Percentiles rank a stretch among this genome's conserved stretches.
These are phyloP conservation scores for Durusdinium trenchii DNA, from an alignment of 73 alveolate genomes.

Conservation along the genomic window DNA sequence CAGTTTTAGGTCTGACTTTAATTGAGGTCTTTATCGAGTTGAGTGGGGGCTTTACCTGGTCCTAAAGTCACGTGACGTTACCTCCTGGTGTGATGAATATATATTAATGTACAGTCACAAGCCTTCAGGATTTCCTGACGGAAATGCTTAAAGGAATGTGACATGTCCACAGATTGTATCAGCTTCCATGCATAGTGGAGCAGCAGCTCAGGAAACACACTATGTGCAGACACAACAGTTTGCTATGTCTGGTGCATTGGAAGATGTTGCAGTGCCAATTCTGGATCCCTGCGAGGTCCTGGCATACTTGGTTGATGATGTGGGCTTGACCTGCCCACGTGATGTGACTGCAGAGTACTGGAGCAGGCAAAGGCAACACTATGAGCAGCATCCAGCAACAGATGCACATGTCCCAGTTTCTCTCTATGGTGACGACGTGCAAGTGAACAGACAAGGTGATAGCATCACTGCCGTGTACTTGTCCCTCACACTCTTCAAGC, in stretches of 20 bases:
- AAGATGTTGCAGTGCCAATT: not conserved
- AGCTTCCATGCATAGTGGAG: not conserved
- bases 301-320: slow-evolving; percentile 2
- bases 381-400: not conserved
- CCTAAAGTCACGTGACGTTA: too few relatives aligned
- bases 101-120: too few relatives aligned
- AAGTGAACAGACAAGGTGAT: slow-evolving; percentile 16
- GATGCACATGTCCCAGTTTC: slow-evolving; percentile 13
- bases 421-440: slow-evolving; percentile 4
- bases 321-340: not conserved
- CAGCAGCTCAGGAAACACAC: not conserved
- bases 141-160: too few relatives aligned
- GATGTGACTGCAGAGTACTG: not conserved
- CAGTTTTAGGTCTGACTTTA: too few relatives aligned
- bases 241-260: not conserved
- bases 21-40: too few relatives aligned
- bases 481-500: not conserved
- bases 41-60: too few relatives aligned
- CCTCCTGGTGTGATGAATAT: too few relatives aligned
- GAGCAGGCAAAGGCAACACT: not conserved
- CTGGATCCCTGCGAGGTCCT: not conserved
- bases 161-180: too few relatives aligned
- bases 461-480: slow-evolving; percentile 5
- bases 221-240: slow-evolving; percentile 15
- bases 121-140: too few relatives aligned